phyloP scores from a whole-genome alignment of 305 asterid genomes.

The Solanum chacoense region DNA sequence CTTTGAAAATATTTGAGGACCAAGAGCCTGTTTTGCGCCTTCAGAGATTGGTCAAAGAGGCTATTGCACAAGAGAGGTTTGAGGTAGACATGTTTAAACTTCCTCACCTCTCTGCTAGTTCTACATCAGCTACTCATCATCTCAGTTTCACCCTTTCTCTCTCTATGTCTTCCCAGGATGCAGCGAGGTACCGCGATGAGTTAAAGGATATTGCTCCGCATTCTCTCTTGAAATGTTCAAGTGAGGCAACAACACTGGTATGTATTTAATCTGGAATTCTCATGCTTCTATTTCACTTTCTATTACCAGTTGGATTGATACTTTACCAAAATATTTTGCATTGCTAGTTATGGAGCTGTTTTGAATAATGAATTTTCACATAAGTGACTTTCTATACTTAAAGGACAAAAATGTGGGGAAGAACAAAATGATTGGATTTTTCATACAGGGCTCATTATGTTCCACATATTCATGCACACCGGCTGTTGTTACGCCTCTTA shows the following conservation, averaged over 20 bases:
- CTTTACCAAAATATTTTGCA: not conserved
- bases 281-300: not conserved
- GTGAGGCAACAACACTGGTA: constrained; percentile 85
- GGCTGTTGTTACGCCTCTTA: not conserved
- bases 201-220: constrained; percentile 58
- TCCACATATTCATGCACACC: not conserved
- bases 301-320: not conserved
- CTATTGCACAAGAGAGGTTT: constrained; percentile 66
- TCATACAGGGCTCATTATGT: not conserved
- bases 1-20: constrained; percentile 55
- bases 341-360: not conserved
- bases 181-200: constrained; percentile 52
- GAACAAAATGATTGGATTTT: not conserved
- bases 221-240: constrained; percentile 64
- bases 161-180: constrained; percentile 43
- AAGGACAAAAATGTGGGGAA: not conserved
- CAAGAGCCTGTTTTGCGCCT: constrained; percentile 67
- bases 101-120: not conserved
- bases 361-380: not conserved
- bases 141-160: not conserved
- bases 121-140: not conserved
- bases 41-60: constrained; percentile 53
- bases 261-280: not conserved
- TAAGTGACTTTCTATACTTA: not conserved
- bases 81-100: constrained; percentile 27